Evolutionary conservation across 2,329 filamentous ascomycete genomes (phyloP), one percentile per base, ranked within the genome.

Genomic region (Colletotrichum aenigma): DNA sequence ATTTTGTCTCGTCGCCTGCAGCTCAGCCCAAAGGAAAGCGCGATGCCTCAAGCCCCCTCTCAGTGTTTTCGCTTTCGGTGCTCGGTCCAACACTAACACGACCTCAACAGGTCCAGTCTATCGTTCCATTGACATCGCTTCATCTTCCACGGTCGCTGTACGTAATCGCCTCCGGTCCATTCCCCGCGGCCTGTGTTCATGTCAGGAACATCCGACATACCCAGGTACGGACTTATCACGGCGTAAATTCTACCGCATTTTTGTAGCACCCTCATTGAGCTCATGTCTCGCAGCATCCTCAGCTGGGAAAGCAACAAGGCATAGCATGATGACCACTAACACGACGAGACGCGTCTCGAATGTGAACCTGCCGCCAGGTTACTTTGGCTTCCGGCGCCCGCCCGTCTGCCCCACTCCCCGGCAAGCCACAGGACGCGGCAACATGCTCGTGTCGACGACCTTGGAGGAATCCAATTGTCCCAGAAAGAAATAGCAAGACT

Each of bases 341-440:
- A 70, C 71, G 60, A 71, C 74, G 66, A 76, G 74, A 75, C 66
- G 71, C 74, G 71, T 76, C 71, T 75, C 74, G 71, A 76, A 76
- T 43, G 38, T 43, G 38, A 43, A 43, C 70, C 56, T 72, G 66
- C 65, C 32, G 34, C 71, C 66, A 74, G 48, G 65, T 70, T 60
- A 36, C 58, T 65, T 61, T n/a, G 56, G 18, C 56, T 34, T 70
- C 66, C 71, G 74, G 64, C 70, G 69, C 56, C 72, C 69, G 72
- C 36, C 69, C 32, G 69, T 34, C 69, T 56, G 62, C 69, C 69
- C 73, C 62, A 64, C 72, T 55, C 38, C 61, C 28, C 38, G 30
- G 72, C 69, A 28, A 32, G 55, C 55, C 30, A 66, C 72, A 43
- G 38, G 32, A 62, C 56, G 34, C 73, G 56, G 69, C 26, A 56